Evolutionary conservation across 1,139 yeast genomes (phyloP).

Genomic region (Pichia sp.): DNA sequence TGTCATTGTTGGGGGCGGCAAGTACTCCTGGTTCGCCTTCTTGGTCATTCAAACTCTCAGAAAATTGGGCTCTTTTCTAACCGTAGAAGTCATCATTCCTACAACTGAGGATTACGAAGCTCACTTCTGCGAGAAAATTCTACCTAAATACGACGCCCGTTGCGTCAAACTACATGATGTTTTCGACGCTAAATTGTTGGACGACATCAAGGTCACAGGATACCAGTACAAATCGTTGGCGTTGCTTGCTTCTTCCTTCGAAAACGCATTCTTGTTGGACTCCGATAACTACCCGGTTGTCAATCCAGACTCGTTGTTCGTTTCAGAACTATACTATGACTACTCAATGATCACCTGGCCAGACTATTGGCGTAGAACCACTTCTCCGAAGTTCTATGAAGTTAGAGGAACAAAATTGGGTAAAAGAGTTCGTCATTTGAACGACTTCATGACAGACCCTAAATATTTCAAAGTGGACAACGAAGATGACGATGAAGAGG

Average conservation of each 20-base stretch:
- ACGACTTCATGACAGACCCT: conserved; percentile 30
- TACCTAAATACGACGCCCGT: conserved; percentile 42
- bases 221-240: conserved; percentile 59
- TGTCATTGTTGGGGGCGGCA: conserved; percentile 77
- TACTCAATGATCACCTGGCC: conserved; percentile 50
- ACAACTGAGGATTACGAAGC: conserved; percentile 41
- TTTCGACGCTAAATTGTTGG: conserved; percentile 28
- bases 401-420: conserved; percentile 40
- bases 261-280: conserved; percentile 47
- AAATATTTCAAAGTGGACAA: conserved; percentile 29
- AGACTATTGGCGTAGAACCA: conserved; percentile 62
- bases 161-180: conserved; percentile 40
- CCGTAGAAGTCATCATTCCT: conserved; percentile 65
- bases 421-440: conserved; percentile 26
- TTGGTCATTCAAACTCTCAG: conserved; percentile 60
- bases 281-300: conserved; percentile 53
- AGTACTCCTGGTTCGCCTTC: conserved; percentile 67
- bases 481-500: conserved; percentile 30
- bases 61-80: conserved; percentile 56
- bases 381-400: conserved; percentile 53
- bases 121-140: conserved; percentile 41
- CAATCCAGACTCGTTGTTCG: conserved; percentile 45
- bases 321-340: conserved; percentile 34
- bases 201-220: conserved; percentile 36
- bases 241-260: conserved; percentile 45